Percentiles rank a stretch among this genome's conserved stretches.
Conservation (phyloP, 192 early-diverging fungal species). For the Coemansia sp. region DNA sequence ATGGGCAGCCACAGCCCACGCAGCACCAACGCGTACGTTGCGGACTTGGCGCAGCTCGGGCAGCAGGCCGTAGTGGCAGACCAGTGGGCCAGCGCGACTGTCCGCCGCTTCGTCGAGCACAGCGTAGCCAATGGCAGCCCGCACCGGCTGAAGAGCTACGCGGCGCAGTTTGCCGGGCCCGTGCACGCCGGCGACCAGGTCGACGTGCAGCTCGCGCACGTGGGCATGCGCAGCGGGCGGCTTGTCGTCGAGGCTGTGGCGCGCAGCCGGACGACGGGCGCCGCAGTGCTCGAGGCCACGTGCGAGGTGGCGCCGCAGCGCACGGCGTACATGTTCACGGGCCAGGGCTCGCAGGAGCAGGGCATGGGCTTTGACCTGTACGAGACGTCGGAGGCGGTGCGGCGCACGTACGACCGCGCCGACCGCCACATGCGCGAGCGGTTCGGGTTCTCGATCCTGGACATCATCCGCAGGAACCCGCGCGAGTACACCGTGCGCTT, state of each 20-base stretch:
- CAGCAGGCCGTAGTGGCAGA: constrained; percentile 79
- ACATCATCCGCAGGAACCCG: constrained; percentile 92
- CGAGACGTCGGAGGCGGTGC: constrained; percentile 75
- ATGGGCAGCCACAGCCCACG: constrained; percentile 91
- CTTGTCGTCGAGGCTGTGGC: constrained; percentile 86
- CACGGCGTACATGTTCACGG: constrained; percentile 93
- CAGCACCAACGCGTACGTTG: constrained; percentile 90
- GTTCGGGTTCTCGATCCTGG: constrained; percentile 90
- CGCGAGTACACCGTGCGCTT: constrained; percentile 86
- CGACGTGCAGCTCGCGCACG: constrained; percentile 81
- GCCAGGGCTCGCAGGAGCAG: constrained; percentile 94
- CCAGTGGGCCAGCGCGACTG: constrained; percentile 88
- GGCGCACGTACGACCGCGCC: constrained; percentile 86
- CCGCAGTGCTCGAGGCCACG: constrained; percentile 71
- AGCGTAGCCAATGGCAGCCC: constrained; percentile 87
- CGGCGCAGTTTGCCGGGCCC: constrained; percentile 77
- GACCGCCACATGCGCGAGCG: constrained; percentile 81
- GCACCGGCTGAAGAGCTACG: constrained; percentile 75
- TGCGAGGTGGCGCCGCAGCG: constrained; percentile 88
- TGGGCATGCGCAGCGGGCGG: constrained; percentile 89
- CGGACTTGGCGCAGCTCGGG: constrained; percentile 83
- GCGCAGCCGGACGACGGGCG: constrained; percentile 66
- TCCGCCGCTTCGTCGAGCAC: constrained; percentile 86
- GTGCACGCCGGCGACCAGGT: constrained; percentile 82
- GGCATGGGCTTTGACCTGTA: constrained; percentile 97